These are phyloP conservation scores for Anisogramma anomala DNA, from an alignment of 2,329 filamentous ascomycete species.

Conservation along the genomic window DNA sequence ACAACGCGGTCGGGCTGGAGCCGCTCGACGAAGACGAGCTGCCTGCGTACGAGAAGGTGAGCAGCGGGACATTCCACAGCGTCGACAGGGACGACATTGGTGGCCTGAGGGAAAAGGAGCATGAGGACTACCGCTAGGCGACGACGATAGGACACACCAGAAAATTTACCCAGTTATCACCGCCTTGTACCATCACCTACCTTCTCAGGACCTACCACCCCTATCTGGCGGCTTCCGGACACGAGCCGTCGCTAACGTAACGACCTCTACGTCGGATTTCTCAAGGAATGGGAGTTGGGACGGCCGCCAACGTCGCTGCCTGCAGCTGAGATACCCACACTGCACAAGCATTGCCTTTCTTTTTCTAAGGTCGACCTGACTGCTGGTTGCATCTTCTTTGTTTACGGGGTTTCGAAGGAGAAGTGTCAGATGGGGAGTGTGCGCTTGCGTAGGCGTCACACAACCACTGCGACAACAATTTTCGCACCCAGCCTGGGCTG, in stretches of 20 bases:
- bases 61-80: constrained; percentile 72
- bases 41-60: constrained; percentile 79
- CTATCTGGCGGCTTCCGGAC: constrained; percentile 8
- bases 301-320: constrained; percentile 10
- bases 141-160: too few species aligned
- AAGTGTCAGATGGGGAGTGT: background rate
- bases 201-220: constrained; percentile 8
- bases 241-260: constrained; percentile 7
- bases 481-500: constrained; percentile 1
- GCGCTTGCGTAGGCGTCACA: background rate
- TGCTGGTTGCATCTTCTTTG: constrained; percentile 5
- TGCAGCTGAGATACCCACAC: constrained; percentile 13
- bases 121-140: constrained; percentile 25
- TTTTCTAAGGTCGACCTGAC: constrained; percentile 13
- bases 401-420: constrained; percentile 1
- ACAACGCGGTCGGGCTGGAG: constrained; percentile 79
- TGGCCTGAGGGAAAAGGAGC: constrained; percentile 82
- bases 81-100: constrained; percentile 92
- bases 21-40: constrained; percentile 70
- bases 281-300: constrained; percentile 12
- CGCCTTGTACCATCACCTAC: constrained; percentile 6
- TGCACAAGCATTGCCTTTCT: constrained; percentile 9
- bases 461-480: constrained; percentile 1
- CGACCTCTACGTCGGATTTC: constrained; percentile 14
- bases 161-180: too few species aligned